phyloP scores from a whole-genome alignment of 2,329 filamentous ascomycete species.

The Cordyceps pruinosa region DNA sequence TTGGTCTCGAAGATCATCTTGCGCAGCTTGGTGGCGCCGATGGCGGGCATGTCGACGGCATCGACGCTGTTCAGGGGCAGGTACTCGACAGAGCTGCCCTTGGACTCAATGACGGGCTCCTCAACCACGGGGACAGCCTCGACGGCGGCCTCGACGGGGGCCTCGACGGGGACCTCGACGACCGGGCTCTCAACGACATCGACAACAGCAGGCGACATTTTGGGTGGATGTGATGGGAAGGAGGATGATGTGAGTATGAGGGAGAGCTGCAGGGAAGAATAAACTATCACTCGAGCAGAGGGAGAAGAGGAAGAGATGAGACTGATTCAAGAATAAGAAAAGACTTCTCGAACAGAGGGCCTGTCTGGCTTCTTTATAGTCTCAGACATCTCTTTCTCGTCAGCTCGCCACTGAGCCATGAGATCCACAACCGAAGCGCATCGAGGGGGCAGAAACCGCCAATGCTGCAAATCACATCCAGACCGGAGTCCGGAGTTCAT shows the following conservation, averaged over 20 bases:
- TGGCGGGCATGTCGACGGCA: slow-evolving; percentile 14
- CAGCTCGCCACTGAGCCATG: not conserved
- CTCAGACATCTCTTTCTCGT: not conserved
- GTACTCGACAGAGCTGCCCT: slow-evolving; percentile 10
- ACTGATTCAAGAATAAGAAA: not conserved
- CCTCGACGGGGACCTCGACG: not conserved
- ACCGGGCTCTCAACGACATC: slow-evolving; percentile 9
- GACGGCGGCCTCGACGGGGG: not conserved
- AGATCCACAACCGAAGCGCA: slow-evolving; percentile 1
- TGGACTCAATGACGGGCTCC: slow-evolving; percentile 7
- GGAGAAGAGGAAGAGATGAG: not conserved
- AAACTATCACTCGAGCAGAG: not conserved
- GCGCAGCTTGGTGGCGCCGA: slow-evolving; percentile 31
- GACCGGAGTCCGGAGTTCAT: slow-evolving; percentile 5
- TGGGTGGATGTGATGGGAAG: not conserved
- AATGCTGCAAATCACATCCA: slow-evolving; percentile 2
- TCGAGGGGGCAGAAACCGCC: not conserved
- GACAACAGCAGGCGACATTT: slow-evolving; percentile 6
- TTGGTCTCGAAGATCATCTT: slow-evolving; percentile 33
- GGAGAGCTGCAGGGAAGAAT: not conserved
- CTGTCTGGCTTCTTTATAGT: slow-evolving; percentile 4
- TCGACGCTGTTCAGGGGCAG: slow-evolving; percentile 13
- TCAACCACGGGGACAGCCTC: not conserved
- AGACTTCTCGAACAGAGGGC: not conserved
- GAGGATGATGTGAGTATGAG: not conserved